Conservation (phyloP, 2,329 filamentous ascomycete genomes). For the Teratosphaeria nubilosa region DNA sequence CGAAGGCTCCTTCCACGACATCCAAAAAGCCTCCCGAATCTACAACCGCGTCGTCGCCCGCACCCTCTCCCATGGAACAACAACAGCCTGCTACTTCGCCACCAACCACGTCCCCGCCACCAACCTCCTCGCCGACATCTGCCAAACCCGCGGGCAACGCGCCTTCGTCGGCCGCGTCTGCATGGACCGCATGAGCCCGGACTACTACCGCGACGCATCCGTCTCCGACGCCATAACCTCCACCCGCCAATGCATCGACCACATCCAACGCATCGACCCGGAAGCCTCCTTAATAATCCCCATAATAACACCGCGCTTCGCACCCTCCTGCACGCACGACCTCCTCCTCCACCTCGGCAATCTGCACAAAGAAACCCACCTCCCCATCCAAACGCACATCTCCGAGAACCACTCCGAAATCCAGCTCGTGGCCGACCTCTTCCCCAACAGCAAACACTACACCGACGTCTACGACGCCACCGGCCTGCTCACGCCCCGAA, state of each 20-base stretch:
- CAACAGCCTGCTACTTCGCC: conserved; percentile 88
- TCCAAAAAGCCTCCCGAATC: conserved; percentile 54
- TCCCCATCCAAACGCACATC: conserved; percentile 81
- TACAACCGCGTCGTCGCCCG: conserved; percentile 70
- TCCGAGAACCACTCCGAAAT: conserved; percentile 73
- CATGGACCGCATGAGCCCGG: conserved; percentile 70
- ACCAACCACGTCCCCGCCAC: conserved; percentile 79
- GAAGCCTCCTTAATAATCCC: conserved; percentile 56
- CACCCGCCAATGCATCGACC: conserved; percentile 35
- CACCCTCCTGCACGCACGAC: conserved; percentile 42
- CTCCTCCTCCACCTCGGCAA: conserved; percentile 55
- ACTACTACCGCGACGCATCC: conserved; percentile 68
- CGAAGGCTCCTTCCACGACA: conserved; percentile 62
- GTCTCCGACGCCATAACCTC: conserved; percentile 49
- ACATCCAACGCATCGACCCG: conserved; percentile 60
- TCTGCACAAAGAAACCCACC: conserved; percentile 50
- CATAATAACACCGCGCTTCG: conserved; percentile 64
- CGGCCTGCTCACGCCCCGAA: conserved; percentile 59
- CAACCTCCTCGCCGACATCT: conserved; percentile 82
- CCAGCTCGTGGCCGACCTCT: conserved; percentile 56
- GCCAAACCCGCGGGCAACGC: conserved; percentile 68
- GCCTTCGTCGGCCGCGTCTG: conserved; percentile 90
- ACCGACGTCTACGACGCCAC: conserved; percentile 67
- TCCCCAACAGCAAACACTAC: conserved; percentile 57
- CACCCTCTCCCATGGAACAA: conserved; percentile 83